Conservation (phyloP, 495 filamentous ascomycete species). For the Staphylotrichum tortipilum region DNA sequence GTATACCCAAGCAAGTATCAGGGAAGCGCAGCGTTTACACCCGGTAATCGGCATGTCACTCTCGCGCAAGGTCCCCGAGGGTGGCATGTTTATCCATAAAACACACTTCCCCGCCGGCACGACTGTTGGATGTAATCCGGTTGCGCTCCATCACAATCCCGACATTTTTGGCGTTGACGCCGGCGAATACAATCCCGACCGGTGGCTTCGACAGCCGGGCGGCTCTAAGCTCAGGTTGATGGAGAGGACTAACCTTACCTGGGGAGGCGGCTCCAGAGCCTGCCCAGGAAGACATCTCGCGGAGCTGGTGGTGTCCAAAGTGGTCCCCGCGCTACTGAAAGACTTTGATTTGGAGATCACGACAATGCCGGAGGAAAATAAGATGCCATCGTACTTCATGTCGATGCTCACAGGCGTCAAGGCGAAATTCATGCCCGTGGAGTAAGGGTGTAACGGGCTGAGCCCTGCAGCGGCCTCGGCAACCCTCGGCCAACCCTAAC, state of each 20-base stretch:
- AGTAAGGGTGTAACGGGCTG: neutral
- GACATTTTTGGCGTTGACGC: conserved; percentile 48
- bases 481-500: too few species aligned
- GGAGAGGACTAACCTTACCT: conserved; percentile 42
- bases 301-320: conserved; percentile 55
- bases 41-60: conserved; percentile 50
- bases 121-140: conserved; percentile 52
- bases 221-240: conserved; percentile 25
- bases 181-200: conserved; percentile 43
- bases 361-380: conserved; percentile 12
- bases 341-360: conserved; percentile 44
- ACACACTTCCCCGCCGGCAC: conserved; percentile 44
- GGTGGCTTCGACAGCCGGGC: conserved; percentile 42
- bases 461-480: too few species aligned
- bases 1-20: conserved; percentile 54
- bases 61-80: conserved; percentile 46
- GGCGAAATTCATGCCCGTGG: conserved; percentile 13
- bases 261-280: conserved; percentile 56
- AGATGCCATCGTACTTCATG: conserved; percentile 29
- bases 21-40: conserved; percentile 54
- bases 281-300: conserved; percentile 63
- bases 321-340: conserved; percentile 51
- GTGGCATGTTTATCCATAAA: conserved; percentile 42
- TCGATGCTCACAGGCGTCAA: conserved; percentile 32
- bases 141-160: conserved; percentile 47